A percentile compares a stretch with the other conserved stretches of the same genome.
These are phyloP conservation scores for Candida koratica DNA, from an alignment of 805 yeast species.

Conservation along the genomic window DNA sequence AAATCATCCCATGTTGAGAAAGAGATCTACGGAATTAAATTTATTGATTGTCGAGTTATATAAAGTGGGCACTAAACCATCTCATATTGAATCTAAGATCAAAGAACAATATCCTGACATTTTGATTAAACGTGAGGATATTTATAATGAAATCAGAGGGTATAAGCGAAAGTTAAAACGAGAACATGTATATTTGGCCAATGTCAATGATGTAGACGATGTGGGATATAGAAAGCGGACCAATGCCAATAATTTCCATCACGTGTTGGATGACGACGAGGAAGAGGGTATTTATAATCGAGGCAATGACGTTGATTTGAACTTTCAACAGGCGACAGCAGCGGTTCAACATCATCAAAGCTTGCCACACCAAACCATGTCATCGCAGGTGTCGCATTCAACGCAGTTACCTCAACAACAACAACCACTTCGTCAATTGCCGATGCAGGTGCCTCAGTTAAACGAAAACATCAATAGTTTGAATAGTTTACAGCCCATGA, in stretches of 20 bases:
- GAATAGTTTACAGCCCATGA: slow-evolving; percentile 5
- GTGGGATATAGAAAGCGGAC: slow-evolving; percentile 22
- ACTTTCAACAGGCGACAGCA: slow-evolving; percentile 21
- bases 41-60: slow-evolving; percentile 48
- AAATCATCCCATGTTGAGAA: slow-evolving; percentile 55
- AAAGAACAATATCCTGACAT: slow-evolving; percentile 51
- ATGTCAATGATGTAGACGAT: slow-evolving; percentile 11
- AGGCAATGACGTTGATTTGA: slow-evolving; percentile 15
- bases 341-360: slow-evolving; percentile 24
- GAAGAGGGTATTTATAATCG: slow-evolving; percentile 16
- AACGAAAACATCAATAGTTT: neutral
- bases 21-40: slow-evolving; percentile 50
- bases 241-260: slow-evolving; percentile 25
- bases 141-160: slow-evolving; percentile 54
- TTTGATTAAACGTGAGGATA: slow-evolving; percentile 53
- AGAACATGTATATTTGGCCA: slow-evolving; percentile 28
- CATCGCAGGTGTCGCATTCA: slow-evolving; percentile 20
- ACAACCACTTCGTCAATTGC: slow-evolving; percentile 6
- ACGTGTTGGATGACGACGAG: slow-evolving; percentile 20
- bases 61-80: slow-evolving; percentile 53
- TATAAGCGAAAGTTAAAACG: slow-evolving; percentile 49
- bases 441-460: slow-evolving; percentile 2
- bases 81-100: slow-evolving; percentile 49
- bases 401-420: slow-evolving; percentile 16
- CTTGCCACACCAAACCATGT: slow-evolving; percentile 26